Evolutionary conservation across 371 early-diverging fungal genomes (phyloP), one percentile per base, ranked within the genome.

Genomic region (Hamiltosporidium tvaerminnensis): DNA sequence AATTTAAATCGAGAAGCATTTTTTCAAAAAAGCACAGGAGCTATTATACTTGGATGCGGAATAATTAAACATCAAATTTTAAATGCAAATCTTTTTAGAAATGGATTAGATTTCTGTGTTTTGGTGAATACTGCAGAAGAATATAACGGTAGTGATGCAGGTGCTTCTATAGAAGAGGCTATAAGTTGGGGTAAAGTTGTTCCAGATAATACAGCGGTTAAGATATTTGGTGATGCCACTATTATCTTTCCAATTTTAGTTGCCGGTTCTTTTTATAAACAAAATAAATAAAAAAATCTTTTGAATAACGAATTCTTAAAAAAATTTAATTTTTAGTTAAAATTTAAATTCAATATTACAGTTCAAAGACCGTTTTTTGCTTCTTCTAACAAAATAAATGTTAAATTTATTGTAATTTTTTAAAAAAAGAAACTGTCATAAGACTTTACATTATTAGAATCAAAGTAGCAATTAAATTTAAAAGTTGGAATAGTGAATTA

Each of bases 121-220:
- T 89, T 89, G 67, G 84, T 98, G 76, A 96, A 96, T 73, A 96
- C 95, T 0, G 94, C 87, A 0, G 89, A 89, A 70, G 97, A 98
- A 74, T 95, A 87, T 81, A 96, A 98, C 79, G 99, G 97, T 48
- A 87, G 88, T 73, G 99, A 98, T 82, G 89, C 96, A 12, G 99
- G 99, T 5, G 99, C 97, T 2, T 82, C 86, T 38, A 89, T 97
- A 1, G 94, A 95, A 63, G 99, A 98, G 72, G 95, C 97, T 5
- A 86, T 94, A 36, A 89, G 89, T 16, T 98, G 99, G 99, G 99
- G 99, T 41, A 98, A 98, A 79, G 92, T 98, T 64, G 81, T 84
- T 52, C 77, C 84, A 61, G 81, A 84, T 60, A 90, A 85, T n/a
- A 82, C 82, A 63, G 82, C 87, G 2, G 87, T 92, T 62, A 98